phyloP scores from a whole-genome alignment of 345 rosid genomes.

The Microthlaspi erraticum region DNA sequence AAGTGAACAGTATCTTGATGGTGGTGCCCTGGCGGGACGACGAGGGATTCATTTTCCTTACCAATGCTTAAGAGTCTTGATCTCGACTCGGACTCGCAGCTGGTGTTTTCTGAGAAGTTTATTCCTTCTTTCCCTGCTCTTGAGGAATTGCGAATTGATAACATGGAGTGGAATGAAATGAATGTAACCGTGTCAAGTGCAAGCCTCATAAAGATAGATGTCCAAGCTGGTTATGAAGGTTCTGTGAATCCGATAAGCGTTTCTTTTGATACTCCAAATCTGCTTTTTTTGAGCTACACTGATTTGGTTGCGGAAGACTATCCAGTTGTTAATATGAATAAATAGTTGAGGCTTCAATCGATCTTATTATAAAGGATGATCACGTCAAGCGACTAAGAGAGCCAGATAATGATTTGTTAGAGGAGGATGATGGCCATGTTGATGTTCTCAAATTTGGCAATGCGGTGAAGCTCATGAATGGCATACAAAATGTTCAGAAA shows the following conservation, averaged over 20 bases:
- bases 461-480: constrained; percentile 21
- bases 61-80: background rate
- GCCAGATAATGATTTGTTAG: background rate
- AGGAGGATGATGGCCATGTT: background rate
- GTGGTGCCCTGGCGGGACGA: constrained; percentile 1
- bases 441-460: background rate
- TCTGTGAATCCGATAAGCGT: background rate
- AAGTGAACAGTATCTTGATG: background rate
- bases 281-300: background rate
- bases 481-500: constrained; percentile 19
- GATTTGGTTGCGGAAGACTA: background rate
- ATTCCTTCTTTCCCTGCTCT: constrained; percentile 26
- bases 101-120: background rate
- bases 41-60: background rate
- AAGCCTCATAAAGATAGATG: background rate
- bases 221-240: too few relatives aligned
- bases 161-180: background rate
- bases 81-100: background rate
- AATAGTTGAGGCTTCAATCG: background rate
- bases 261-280: constrained; percentile 5
- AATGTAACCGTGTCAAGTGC: background rate
- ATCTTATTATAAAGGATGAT: background rate
- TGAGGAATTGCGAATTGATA: background rate
- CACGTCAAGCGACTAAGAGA: constrained; percentile 11
- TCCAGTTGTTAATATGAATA: background rate